These are phyloP conservation scores for Picea engelmannii DNA, from an alignment of 83 land plant species.

Conservation along the genomic window DNA sequence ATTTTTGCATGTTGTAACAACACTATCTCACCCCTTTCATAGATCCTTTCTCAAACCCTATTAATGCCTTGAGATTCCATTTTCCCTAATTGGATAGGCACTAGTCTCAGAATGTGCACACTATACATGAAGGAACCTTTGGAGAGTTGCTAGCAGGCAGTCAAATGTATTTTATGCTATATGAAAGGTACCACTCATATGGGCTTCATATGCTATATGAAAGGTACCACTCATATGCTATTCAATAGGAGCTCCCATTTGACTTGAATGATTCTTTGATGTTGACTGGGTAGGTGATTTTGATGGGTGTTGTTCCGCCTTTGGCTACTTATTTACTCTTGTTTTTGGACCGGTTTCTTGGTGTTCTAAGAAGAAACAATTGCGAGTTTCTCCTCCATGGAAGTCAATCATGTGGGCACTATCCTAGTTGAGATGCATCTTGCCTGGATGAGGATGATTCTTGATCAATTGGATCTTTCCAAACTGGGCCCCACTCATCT, in stretches of 20 bases:
- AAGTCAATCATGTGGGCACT: not conserved
- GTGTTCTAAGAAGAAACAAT: not conserved
- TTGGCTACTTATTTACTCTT: not conserved
- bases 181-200: not conserved
- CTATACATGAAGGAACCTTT: too few species aligned
- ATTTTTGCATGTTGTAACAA: too few species aligned
- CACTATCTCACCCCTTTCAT: too few species aligned
- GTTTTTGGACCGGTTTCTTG: not conserved
- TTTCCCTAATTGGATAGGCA: too few species aligned
- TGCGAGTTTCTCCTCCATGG: not conserved
- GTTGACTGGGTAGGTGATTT: not conserved
- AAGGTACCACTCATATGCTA: not conserved
- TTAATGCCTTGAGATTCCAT: too few species aligned
- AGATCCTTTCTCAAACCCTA: too few species aligned
- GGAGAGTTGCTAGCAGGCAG: not conserved
- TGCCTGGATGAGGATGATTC: not conserved
- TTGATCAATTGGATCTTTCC: not conserved
- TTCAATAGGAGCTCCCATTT: not conserved
- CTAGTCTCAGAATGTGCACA: too few species aligned
- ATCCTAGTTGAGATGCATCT: not conserved
- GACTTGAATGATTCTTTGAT: not conserved
- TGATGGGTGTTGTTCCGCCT: not conserved
- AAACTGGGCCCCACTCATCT: not conserved
- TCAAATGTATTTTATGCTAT: not conserved
- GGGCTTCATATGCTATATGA: not conserved